Evolutionary conservation across 495 filamentous ascomycete species (phyloP), one percentile per base, ranked within the genome.

Genomic region (Podospora bellae-mahoneyi): DNA sequence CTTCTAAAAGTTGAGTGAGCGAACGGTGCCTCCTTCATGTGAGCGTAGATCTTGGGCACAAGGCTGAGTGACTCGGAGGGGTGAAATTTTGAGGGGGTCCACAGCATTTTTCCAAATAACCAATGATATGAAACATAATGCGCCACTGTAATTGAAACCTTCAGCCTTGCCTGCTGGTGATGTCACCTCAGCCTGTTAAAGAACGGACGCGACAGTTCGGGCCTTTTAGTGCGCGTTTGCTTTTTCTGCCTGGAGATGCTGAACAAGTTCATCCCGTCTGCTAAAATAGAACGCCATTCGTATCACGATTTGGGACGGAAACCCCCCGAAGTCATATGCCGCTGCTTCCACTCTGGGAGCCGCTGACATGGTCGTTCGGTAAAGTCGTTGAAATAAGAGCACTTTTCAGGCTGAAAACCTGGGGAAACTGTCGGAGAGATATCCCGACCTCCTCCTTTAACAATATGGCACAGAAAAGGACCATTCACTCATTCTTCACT

Each of bases 401-500:
- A 13, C 9, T 13, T 48, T 48, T 48, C 13, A 9, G 39, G 39
- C 39, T 48, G 39, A 48, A 13, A 48, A 48, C 39, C 39, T 13
- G 9, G 39, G 9, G 9, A 48, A 48, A 6, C 7, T 10, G 15
- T 16, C 15, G 9, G 39, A 48, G 13, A 48, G 15, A 10, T 10
- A 48, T 48, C 15, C 39, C 39, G 39, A 48, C 39, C 18, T 16
- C 9, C 1, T 48, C 39, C 39, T 48, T 48, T 13, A 76, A 23
- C 5, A 64, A 61, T 57, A 78, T 74, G 70, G 69, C 67, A 0
- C 80, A 78, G 58, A 86, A 84, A 72, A 76, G 84, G 30, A 84
- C 83, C 0, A 71, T 87, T 16, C 82, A 86, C 63, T 73, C 77
- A 19, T 86, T 86, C 75, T 87, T 87, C 72, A 73, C 76, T 34